Evolutionary conservation across 2,329 filamentous ascomycete species (phyloP).

Genomic region (Talaromyces funiculosus): DNA sequence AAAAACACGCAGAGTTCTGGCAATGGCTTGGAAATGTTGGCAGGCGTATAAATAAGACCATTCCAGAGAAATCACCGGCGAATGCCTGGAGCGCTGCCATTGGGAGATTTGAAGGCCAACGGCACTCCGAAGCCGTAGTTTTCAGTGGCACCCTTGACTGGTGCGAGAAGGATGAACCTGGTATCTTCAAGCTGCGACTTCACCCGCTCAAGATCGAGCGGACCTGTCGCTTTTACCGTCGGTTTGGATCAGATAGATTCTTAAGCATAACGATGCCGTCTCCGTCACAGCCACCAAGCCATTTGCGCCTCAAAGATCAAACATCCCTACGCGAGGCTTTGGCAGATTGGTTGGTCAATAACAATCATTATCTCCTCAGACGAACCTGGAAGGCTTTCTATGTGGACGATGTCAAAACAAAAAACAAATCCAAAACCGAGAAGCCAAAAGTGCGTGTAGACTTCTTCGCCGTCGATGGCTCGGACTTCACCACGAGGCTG

Average conservation of each 20-base stretch:
- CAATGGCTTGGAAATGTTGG: constrained; percentile 25
- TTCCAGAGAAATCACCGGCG: constrained; percentile 28
- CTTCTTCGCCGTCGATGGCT: constrained; percentile 43
- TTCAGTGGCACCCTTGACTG: constrained; percentile 39
- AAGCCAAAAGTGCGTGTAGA: constrained; percentile 27
- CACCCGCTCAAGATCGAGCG: constrained; percentile 39
- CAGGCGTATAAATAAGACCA: constrained; percentile 19
- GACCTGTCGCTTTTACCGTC: constrained; percentile 42
- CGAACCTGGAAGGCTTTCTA: constrained; percentile 43
- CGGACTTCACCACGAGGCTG: constrained; percentile 28
- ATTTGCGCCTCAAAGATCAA: constrained; percentile 21
- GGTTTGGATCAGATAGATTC: constrained; percentile 45
- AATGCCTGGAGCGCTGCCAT: constrained; percentile 32
- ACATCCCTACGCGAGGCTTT: constrained; percentile 30
- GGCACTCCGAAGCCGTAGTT: constrained; percentile 34
- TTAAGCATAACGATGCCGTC: constrained; percentile 36
- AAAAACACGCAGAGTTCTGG: constrained; percentile 31
- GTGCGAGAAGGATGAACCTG: constrained; percentile 26
- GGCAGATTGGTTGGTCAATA: constrained; percentile 35
- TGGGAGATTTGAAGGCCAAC: constrained; percentile 27
- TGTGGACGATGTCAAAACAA: constrained; percentile 34
- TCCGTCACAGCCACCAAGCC: constrained; percentile 23
- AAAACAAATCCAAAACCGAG: constrained; percentile 17
- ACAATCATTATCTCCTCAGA: constrained; percentile 36
- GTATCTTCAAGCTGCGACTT: constrained; percentile 35